Conservation (phyloP, 345 rosid genomes). For the Rhodomyrtus tomentosa region DNA sequence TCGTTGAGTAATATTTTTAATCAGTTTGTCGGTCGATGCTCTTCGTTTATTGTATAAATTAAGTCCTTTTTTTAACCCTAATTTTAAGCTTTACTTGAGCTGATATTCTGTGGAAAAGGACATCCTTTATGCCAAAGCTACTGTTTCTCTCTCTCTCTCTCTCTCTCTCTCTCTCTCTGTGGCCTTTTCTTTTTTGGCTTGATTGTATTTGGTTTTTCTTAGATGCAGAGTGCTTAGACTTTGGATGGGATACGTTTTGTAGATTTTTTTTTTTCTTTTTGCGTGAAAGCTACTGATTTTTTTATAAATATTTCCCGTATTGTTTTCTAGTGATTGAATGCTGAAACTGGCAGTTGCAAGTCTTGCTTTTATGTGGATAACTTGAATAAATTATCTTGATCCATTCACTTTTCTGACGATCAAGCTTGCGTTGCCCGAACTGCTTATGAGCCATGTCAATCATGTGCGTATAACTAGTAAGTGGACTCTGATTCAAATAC, state of each 20-base stretch:
- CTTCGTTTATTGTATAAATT: background rate
- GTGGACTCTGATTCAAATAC: background rate
- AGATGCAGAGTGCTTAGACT: background rate
- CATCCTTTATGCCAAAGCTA: background rate
- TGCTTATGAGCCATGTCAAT: background rate
- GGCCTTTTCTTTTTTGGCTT: background rate
- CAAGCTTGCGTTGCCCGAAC: background rate
- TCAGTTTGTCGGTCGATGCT: background rate
- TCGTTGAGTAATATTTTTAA: background rate
- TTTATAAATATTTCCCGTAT: background rate
- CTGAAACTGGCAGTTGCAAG: background rate
- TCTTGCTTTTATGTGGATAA: background rate
- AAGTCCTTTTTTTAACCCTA: background rate
- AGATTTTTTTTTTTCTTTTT: background rate
- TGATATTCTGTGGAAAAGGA: background rate
- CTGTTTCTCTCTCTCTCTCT: background rate
- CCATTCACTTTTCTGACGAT: background rate
- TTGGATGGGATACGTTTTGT: background rate
- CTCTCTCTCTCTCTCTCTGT: background rate
- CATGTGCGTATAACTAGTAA: background rate
- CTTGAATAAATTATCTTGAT: background rate
- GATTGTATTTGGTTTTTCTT: background rate
- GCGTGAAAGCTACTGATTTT: background rate
- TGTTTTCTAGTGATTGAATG: background rate
- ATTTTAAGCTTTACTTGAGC: background rate